Percentiles rank a stretch among this genome's conserved stretches.
These are phyloP conservation scores for Metarhizium rileyi DNA, from an alignment of 2,329 filamentous ascomycete genomes.

Conservation along the genomic window DNA sequence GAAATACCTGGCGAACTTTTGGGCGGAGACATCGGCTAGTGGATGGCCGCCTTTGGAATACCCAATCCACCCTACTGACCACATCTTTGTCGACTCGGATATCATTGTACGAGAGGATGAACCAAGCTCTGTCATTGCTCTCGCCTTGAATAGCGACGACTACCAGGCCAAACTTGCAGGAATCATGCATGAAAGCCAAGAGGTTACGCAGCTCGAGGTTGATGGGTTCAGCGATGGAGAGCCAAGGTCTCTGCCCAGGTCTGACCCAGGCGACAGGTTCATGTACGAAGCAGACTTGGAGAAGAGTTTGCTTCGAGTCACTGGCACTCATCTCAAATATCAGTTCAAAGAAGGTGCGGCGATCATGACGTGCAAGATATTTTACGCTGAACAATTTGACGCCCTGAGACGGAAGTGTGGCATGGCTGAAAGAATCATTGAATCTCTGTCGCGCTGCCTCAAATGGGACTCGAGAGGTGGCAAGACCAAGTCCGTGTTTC, in stretches of 20 bases:
- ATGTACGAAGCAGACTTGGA: conserved; percentile 67
- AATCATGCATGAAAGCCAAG: conserved; percentile 46
- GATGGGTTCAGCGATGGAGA: conserved; percentile 21
- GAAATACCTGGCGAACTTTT: conserved; percentile 95
- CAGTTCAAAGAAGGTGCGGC: conserved; percentile 92
- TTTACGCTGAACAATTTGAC: conserved; percentile 97
- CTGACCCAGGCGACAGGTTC: conserved; percentile 29
- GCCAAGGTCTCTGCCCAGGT: conserved; percentile 19
- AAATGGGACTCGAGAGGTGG: conserved; percentile 98
- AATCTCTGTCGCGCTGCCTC: conserved; percentile 86
- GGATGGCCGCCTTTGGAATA: conserved; percentile 92
- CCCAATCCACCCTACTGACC: conserved; percentile 76
- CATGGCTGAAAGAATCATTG: conserved; percentile 85
- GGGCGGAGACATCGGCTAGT: conserved; percentile 93
- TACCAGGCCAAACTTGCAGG: conserved; percentile 71
- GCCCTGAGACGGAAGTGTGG: conserved; percentile 88
- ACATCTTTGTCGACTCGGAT: conserved; percentile 94
- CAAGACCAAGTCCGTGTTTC: conserved; percentile 93
- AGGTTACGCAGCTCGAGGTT: conserved; percentile 28
- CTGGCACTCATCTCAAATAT: conserved; percentile 90
- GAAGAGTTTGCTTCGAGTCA: conserved; percentile 71
- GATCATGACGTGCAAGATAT: conserved; percentile 95
- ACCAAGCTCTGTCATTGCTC: conserved; percentile 89
- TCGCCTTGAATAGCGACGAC: conserved; percentile 79
- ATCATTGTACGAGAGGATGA: conserved; percentile 97